phyloP scores from a whole-genome alignment of 1,139 yeast species.

The Hyphopichia khmerensis region DNA sequence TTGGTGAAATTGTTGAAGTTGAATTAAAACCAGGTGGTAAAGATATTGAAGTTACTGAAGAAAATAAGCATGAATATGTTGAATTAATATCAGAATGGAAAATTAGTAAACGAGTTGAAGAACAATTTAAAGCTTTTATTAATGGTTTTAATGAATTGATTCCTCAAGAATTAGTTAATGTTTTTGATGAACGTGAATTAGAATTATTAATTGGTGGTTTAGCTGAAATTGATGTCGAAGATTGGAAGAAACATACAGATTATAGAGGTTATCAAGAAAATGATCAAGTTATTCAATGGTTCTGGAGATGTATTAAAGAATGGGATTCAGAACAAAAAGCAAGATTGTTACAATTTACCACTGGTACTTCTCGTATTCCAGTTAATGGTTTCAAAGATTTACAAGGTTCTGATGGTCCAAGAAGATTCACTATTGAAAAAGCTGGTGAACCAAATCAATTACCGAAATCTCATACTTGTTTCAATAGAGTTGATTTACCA shows the following conservation, averaged over 20 bases:
- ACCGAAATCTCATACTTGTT: conserved; percentile 96
- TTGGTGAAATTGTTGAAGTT: conserved; percentile 88
- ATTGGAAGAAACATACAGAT: conserved; percentile 98
- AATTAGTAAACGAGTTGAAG: conserved; percentile 88
- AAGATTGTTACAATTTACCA: conserved; percentile 89
- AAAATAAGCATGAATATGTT: conserved; percentile 91
- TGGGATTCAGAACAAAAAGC: conserved; percentile 99
- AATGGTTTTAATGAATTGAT: conserved; percentile 96
- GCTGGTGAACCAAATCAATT: conserved; percentile 93
- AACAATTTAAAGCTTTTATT: conserved; percentile 93
- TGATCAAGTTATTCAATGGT: conserved; percentile 97
- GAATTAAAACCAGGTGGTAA: conserved; percentile 89
- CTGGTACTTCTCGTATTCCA: conserved; percentile 98
- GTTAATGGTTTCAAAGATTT: conserved; percentile 98
- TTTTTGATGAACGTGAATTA: conserved; percentile 94
- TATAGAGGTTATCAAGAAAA: conserved; percentile 96
- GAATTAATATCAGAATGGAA: conserved; percentile 96
- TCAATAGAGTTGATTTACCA: conserved; percentile 90
- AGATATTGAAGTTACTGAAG: conserved; percentile 88
- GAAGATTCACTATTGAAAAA: conserved; percentile 96
- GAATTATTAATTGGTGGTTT: conserved; percentile 97
- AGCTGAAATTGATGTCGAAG: conserved; percentile 96
- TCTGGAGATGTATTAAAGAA: conserved; percentile 90
- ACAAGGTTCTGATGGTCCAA: conserved; percentile 98
- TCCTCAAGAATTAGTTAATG: conserved; percentile 94